Evolutionary conservation across 1,284 basidiomycete species (phyloP).

Genomic region (Psilocybe mexicana): DNA sequence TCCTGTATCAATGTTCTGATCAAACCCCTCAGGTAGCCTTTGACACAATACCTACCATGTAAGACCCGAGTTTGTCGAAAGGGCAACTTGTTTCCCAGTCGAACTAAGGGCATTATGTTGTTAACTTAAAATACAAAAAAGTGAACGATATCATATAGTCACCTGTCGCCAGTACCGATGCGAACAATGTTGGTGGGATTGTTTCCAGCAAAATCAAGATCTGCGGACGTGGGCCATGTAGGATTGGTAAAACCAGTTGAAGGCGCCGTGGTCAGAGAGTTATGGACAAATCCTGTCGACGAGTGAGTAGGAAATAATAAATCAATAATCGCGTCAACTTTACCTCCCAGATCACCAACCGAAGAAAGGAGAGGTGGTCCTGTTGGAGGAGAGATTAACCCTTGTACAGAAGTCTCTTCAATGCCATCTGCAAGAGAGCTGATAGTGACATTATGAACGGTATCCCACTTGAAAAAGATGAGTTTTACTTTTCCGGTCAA

Average conservation of each 20-base stretch:
- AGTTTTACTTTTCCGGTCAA: not conserved
- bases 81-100: constrained; percentile 52
- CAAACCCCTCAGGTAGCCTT: not conserved
- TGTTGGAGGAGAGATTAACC: constrained; percentile 53
- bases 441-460: constrained; percentile 56
- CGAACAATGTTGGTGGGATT: constrained; percentile 55
- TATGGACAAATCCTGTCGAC: constrained; percentile 49
- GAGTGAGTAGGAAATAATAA: not conserved
- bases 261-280: constrained; percentile 46
- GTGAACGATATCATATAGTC: not conserved
- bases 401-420: constrained; percentile 60
- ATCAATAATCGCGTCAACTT: not conserved
- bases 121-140: not conserved
- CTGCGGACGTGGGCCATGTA: constrained; percentile 49
- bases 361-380: constrained; percentile 56
- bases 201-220: constrained; percentile 62
- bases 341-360: constrained; percentile 58
- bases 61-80: constrained; percentile 53
- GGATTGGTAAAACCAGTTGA: constrained; percentile 46
- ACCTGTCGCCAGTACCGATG: constrained; percentile 49
- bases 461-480: constrained; percentile 49
- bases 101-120: constrained; percentile 28
- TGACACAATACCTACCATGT: constrained; percentile 40
- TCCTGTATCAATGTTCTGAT: constrained; percentile 26
- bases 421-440: constrained; percentile 62